phyloP scores from a whole-genome alignment of 2,329 filamentous ascomycete species.

The Botryosphaeria dothidea region DNA sequence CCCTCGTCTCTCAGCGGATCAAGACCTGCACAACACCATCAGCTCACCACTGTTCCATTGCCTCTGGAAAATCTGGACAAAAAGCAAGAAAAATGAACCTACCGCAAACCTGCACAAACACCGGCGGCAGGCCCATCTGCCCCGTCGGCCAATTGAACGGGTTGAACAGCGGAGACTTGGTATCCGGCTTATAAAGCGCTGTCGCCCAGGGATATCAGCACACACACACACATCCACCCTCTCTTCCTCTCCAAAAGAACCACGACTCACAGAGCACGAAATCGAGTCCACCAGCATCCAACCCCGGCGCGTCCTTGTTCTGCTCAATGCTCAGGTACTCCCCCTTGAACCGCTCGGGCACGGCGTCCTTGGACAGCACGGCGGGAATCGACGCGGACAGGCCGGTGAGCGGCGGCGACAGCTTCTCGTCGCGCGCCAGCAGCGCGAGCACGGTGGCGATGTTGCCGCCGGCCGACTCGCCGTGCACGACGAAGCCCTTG shows the following conservation, averaged over 20 bases:
- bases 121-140: slow-evolving; percentile 39
- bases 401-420: slow-evolving; percentile 24
- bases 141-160: slow-evolving; percentile 26
- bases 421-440: slow-evolving; percentile 23
- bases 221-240: background rate
- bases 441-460: slow-evolving; percentile 23
- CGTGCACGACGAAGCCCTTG: slow-evolving; percentile 24
- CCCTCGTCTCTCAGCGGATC: slow-evolving; percentile 56
- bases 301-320: slow-evolving; percentile 22
- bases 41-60: background rate
- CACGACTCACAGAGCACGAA: background rate
- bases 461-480: slow-evolving; percentile 25
- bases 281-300: slow-evolving; percentile 20
- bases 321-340: slow-evolving; percentile 25
- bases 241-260: background rate
- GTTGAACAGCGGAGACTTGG: slow-evolving; percentile 29
- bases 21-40: slow-evolving; percentile 22
- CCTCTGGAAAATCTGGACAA: background rate
- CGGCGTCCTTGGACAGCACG: slow-evolving; percentile 28
- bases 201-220: background rate
- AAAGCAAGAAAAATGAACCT: slow-evolving; percentile 3
- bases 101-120: slow-evolving; percentile 54
- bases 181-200: slow-evolving; percentile 35
- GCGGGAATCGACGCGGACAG: slow-evolving; percentile 21
- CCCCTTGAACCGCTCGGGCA: slow-evolving; percentile 25